phyloP scores from a whole-genome alignment of 225 moss, liverwort and hornwort species.

The Physcomitrellopsis africana region DNA sequence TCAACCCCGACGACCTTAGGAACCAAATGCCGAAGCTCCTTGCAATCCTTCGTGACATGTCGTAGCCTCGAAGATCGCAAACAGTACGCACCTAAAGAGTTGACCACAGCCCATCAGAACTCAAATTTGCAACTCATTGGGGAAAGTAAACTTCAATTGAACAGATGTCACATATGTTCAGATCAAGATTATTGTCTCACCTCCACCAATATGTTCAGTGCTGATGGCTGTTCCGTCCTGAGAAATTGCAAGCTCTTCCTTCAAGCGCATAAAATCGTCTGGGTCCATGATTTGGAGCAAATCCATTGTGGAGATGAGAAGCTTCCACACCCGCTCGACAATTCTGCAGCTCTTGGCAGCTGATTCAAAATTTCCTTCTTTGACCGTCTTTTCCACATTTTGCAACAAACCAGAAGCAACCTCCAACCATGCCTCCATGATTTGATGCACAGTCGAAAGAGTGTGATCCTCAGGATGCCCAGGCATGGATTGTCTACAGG shows the following conservation, averaged over 20 bases:
- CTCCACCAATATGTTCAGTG: slow-evolving; percentile 53
- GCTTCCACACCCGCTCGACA: slow-evolving; percentile 85
- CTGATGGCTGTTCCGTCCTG: slow-evolving; percentile 46
- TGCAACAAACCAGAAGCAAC: slow-evolving; percentile 66
- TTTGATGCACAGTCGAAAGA: slow-evolving; percentile 76
- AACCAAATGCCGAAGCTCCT: slow-evolving; percentile 74
- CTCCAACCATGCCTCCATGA: slow-evolving; percentile 83
- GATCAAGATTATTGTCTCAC: background rate
- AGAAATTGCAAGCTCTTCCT: slow-evolving; percentile 68
- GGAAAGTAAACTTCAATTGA: background rate
- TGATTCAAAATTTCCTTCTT: slow-evolving; percentile 43
- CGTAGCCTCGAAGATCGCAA: slow-evolving; percentile 72
- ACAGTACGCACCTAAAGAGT: slow-evolving; percentile 57
- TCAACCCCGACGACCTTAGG: slow-evolving; percentile 79
- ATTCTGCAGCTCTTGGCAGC: slow-evolving; percentile 84
- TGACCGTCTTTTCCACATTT: slow-evolving; percentile 60
- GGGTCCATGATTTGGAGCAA: slow-evolving; percentile 88
- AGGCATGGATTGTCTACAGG: slow-evolving; percentile 54
- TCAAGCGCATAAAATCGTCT: slow-evolving; percentile 84
- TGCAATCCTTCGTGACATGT: slow-evolving; percentile 68
- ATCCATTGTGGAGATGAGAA: slow-evolving; percentile 69
- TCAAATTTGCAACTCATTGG: background rate
- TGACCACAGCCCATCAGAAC: background rate
- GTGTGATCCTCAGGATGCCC: slow-evolving; percentile 82
- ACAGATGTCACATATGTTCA: too few relatives aligned